Percentiles rank a stretch among this genome's conserved stretches.
phyloP scores from a whole-genome alignment of 2,329 filamentous ascomycete species.

The Aspergillus flavus region DNA sequence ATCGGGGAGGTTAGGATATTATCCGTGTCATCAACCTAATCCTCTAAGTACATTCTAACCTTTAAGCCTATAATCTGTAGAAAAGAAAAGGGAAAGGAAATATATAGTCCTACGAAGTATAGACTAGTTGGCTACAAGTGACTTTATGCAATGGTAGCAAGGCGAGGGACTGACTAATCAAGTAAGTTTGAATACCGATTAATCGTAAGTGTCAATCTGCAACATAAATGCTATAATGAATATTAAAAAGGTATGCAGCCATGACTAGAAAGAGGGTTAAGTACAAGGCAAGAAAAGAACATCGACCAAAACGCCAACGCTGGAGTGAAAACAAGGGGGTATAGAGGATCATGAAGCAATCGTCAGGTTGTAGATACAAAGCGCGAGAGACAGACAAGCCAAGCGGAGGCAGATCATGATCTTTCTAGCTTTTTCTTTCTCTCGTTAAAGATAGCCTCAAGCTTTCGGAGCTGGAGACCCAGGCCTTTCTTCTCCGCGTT shows the following conservation, averaged over 20 bases:
- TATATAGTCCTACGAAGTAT: no score
- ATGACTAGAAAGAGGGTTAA: neutral
- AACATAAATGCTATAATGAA: neutral
- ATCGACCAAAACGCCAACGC: constrained; percentile 19
- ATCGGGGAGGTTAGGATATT: no score
- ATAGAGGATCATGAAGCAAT: constrained; percentile 11
- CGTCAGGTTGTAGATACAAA: constrained; percentile 7
- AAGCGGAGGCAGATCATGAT: constrained; percentile 15
- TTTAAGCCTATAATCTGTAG: no score
- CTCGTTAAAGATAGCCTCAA: constrained; percentile 70
- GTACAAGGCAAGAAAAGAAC: neutral
- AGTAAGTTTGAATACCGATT: neutral
- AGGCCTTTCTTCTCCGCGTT: constrained; percentile 80
- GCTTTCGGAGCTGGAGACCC: constrained; percentile 58
- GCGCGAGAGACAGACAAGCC: constrained; percentile 3
- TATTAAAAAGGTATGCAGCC: neutral
- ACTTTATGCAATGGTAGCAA: no score
- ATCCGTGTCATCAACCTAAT: no score
- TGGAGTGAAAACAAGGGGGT: constrained; percentile 5
- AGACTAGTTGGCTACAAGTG: no score
- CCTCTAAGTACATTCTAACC: no score
- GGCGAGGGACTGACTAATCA: no score
- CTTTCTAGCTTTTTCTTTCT: constrained; percentile 43
- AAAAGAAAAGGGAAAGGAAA: no score
- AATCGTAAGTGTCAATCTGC: neutral